Conservation (phyloP, 192 early-diverging fungal species). For the Mortierella alpina region DNA sequence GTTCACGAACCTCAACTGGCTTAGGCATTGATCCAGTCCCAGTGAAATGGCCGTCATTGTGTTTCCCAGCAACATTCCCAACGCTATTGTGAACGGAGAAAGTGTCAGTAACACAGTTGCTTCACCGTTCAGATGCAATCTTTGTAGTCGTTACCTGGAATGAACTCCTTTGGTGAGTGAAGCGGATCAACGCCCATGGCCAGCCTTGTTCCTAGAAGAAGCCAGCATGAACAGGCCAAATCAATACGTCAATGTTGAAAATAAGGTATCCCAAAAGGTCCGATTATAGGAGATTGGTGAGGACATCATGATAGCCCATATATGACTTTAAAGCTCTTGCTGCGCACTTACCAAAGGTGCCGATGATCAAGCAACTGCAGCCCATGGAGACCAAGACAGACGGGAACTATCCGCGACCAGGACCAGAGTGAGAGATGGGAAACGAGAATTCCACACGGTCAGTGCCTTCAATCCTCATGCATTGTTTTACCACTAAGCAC, state of each 20-base stretch:
- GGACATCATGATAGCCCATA: neutral
- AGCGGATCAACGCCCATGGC: slow-evolving; percentile 78
- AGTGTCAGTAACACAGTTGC: neutral
- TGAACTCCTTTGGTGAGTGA: slow-evolving; percentile 79
- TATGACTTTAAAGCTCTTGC: neutral
- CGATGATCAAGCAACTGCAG: slow-evolving; percentile 62
- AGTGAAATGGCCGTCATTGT: slow-evolving; percentile 78
- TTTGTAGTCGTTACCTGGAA: slow-evolving; percentile 62
- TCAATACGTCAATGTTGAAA: neutral
- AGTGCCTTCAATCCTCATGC: neutral
- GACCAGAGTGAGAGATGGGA: neutral
- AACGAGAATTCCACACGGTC: slow-evolving; percentile 15
- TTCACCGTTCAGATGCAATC: too few species aligned
- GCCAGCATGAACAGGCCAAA: neutral
- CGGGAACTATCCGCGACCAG: slow-evolving; percentile 52
- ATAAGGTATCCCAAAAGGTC: neutral
- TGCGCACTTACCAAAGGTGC: slow-evolving; percentile 59
- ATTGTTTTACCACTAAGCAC: neutral
- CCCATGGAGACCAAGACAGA: slow-evolving; percentile 61
- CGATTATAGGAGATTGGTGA: too few species aligned
- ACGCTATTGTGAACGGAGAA: slow-evolving; percentile 43
- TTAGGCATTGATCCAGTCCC: slow-evolving; percentile 69
- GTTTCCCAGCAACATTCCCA: slow-evolving; percentile 92
- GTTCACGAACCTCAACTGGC: slow-evolving; percentile 63
- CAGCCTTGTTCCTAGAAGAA: slow-evolving; percentile 62